Percentiles rank a stretch among this genome's conserved stretches.
These are phyloP conservation scores for Carpediemonas membranifera DNA, from an alignment of 78 protist genomes.

Conservation along the genomic window DNA sequence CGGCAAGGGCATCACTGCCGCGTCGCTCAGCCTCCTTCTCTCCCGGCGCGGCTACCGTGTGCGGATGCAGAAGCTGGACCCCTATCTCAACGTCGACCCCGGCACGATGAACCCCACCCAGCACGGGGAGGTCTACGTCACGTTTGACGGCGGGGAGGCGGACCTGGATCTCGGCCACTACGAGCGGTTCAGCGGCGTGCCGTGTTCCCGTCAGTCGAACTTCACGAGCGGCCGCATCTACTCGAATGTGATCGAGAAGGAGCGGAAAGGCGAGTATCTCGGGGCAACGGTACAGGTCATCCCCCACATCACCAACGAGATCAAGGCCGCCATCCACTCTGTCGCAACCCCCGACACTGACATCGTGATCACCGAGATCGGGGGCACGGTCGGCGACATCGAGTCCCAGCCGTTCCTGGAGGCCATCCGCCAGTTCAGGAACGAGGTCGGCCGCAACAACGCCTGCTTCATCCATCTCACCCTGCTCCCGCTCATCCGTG, in stretches of 20 bases:
- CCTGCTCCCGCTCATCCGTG: conserved; percentile 54
- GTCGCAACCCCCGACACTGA: too few species aligned
- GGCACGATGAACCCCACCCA: conserved; percentile 71
- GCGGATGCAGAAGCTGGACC: conserved; percentile 54
- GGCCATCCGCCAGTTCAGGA: conserved; percentile 86
- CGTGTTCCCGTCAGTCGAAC: conserved; percentile 71
- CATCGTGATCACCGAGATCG: conserved; percentile 84
- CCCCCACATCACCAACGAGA: conserved; percentile 81
- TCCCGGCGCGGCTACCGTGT: conserved; percentile 25
- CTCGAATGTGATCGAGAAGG: conserved; percentile 55
- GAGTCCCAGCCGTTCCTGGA: conserved; percentile 91
- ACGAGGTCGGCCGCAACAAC: conserved; percentile 63
- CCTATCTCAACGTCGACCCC: conserved; percentile 59
- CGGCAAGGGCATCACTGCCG: conserved; percentile 60
- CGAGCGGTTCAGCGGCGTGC: conserved; percentile 77
- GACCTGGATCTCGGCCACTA: conserved; percentile 93
- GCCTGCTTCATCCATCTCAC: conserved; percentile 41
- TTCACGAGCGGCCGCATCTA: conserved; percentile 91
- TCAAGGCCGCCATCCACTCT: conserved; percentile 75
- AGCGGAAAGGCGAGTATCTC: conserved; percentile 85
- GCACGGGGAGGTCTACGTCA: conserved; percentile 57
- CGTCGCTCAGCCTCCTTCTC: conserved; percentile 42
- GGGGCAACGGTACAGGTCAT: conserved; percentile 96
- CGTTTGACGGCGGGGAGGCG: background rate
- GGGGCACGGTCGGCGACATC: conserved; percentile 87